A percentile compares a stretch with the other conserved stretches of the same genome.
Conservation (phyloP, 208 protist species). For the Lotmaria passim region DNA sequence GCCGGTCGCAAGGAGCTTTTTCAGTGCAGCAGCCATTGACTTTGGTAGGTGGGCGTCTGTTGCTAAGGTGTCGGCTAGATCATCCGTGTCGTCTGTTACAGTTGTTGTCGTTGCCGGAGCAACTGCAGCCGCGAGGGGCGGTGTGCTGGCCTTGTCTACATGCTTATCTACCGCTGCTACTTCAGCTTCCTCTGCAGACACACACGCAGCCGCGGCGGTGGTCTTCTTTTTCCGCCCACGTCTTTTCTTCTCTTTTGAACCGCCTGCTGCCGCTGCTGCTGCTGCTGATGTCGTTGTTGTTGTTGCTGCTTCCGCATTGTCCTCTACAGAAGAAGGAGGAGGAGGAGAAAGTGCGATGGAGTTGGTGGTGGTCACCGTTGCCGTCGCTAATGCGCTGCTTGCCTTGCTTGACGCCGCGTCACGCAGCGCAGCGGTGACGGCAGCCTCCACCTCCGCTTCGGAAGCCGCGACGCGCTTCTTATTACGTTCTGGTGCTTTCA, state of each 20-base stretch:
- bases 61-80: no score
- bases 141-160: background rate
- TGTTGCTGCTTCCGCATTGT: background rate
- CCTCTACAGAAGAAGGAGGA: no score
- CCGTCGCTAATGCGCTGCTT: background rate
- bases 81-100: no score
- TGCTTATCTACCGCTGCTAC: background rate
- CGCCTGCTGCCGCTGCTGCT: background rate
- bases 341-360: background rate
- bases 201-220: background rate
- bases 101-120: background rate
- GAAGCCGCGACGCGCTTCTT: background rate
- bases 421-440: background rate
- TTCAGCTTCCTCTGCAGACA: background rate
- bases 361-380: background rate
- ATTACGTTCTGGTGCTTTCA: no score
- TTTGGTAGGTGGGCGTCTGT: background rate
- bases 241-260: background rate
- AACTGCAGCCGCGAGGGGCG: background rate
- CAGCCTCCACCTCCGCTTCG: background rate
- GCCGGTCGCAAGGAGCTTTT: slow-evolving; percentile 2
- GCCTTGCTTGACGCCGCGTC: background rate
- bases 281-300: background rate
- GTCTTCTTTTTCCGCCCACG: slow-evolving; percentile 10
- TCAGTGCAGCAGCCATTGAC: slow-evolving; percentile 1